Base-by-base conservation (phyloP, 345 rosid genomes). In the Combretum micranthum region DNA sequence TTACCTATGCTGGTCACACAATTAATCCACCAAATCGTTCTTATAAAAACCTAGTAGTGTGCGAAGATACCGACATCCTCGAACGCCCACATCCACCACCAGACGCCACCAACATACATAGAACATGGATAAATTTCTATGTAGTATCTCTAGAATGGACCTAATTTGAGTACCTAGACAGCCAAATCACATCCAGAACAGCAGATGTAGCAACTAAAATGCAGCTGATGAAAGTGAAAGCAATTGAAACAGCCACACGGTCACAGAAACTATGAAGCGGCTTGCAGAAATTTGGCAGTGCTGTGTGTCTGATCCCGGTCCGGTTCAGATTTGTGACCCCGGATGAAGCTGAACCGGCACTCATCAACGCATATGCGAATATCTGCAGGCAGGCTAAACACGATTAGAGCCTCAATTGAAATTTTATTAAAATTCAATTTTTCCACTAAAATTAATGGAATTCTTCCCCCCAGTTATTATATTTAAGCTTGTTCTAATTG, bases 211-310 rank as follows among this genome's bases (percentile, higher is more conserved):
- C 80, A 6, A 81, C 81, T 66, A 81, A 62, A 49, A 69, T 56
- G 62, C 77, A 77, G 60, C 79, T 59, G 58, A 81, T 61, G 84
- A 92, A 84, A 44, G 87, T 67, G 72, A 88, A 77, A 62, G 77
- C 82, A 43, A 92, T 69, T 4, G 96, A 86, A 65, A 84, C 69
- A 0, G 87, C 74, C 15, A 84, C 78, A 37, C 84, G 95, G 57
- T 86, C 78, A 47, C 96, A 92, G 75, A 92, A 88, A 69, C 64
- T 74, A 57, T 61, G 69, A 43, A 92, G 63, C 0, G 85, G 73
- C 78, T 78, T 86, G 84, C 98, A 92, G 70, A 92, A 92, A 71
- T 86, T 79, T 0, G 98, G 95, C 10, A 88, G 75, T 32, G 84
- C 74, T 4, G 90, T 74, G 53, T 84, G 95, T 25, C 67, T 72